Base-by-base conservation (phyloP, 192 early-diverging fungal species). In the Backusella sp. region DNA sequence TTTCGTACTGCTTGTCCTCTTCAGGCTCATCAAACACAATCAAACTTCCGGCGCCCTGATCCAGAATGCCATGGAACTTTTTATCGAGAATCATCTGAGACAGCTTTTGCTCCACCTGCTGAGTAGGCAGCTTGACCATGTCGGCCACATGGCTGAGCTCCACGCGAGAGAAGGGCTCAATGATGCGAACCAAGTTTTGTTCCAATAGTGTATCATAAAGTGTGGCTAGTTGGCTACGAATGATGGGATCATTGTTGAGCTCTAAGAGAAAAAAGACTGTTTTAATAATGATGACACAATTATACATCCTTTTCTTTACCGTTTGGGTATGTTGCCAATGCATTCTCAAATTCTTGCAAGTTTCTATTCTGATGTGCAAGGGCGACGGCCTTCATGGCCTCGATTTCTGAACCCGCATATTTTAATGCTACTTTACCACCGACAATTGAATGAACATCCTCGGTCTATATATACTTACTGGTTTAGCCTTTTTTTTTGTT, bases 11-110 rank as follows among this genome's bases (percentile, higher is more conserved):
- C 87, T 95, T 95, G 83, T 98, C 96, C 68, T 87, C 86, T 76
- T 88, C 88, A 39, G 90, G 86, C 62, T 96, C 95, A 39, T 97
- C 96, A 88, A 97, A 98, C 1, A 99, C 90, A 68, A 96, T 91
- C 80, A 99, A 81, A 72, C 94, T 96, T 37, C 97, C 97, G 17
- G 93, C 95, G 35, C 96, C 97, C 86, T 99, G 98, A 80, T 99
- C 98, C 52, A 99, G 85, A 70, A 99, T 96, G 34, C 97, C 98
- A 73, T 89, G 83, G 78, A 99, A 92, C 1, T 94, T 94, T 83
- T 97, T 94, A 86, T 99, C 98, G 77, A 99, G 87, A 77, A 99
- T 99, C 98, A 99, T 98, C 78, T 98, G 96, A 71, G 96, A 98
- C 34, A 99, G 88, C 67, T 99, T 98, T 70, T 88, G 85, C 76